Base-by-base conservation (phyloP, 306 rosid genomes). In the Prunus campanulata region DNA sequence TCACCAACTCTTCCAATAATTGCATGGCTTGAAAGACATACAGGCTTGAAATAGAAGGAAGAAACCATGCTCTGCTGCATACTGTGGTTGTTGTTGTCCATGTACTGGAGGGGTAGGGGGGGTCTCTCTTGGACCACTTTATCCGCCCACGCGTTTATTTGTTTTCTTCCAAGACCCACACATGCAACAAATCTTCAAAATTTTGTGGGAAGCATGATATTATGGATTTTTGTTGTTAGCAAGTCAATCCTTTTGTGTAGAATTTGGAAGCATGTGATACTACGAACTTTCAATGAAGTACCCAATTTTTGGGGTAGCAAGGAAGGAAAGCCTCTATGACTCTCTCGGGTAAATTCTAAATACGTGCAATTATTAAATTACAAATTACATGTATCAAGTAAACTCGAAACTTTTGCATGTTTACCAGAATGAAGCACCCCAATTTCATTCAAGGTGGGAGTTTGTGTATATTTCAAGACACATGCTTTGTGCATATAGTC, bases 71-170 rank as follows among this genome's bases (percentile, higher is more conserved):
- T 50, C 68, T 64, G 75, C 78, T 54, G 20, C 42, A 27, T 27
- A 9, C 63, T 62, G 20, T 56, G 74, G 77, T 12, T 50, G 49
- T 55, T 81, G 78, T 81, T 39, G 44, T 18, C 84, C 76, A 29
- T 62, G 79, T 59, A 39, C 54, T 49, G 62, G 69, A 74, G 69
- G 77, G 59, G 59, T 20, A 24, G 11, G 29, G 29, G 29, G 60
- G 72, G 16, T 22, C 71, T 63, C 61, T 69, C 61, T 69, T 52
- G 80, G 78, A 81, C 81, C 84, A 76, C 78, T 44, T 49, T 68
- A 76, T 70, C 63, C 18, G 59, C 47, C 48, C 60, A 60, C 70
- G 29, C 50, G 25, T 56, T 68, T 22, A 16, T 55, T 63, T 76
- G 77, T 55, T 63, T 30, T 62, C 42, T 52, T 24, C 24, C 52